These are phyloP conservation scores for Raphanus hybrid DNA, from an alignment of 441 rosid genomes.

Conservation along the genomic window DNA sequence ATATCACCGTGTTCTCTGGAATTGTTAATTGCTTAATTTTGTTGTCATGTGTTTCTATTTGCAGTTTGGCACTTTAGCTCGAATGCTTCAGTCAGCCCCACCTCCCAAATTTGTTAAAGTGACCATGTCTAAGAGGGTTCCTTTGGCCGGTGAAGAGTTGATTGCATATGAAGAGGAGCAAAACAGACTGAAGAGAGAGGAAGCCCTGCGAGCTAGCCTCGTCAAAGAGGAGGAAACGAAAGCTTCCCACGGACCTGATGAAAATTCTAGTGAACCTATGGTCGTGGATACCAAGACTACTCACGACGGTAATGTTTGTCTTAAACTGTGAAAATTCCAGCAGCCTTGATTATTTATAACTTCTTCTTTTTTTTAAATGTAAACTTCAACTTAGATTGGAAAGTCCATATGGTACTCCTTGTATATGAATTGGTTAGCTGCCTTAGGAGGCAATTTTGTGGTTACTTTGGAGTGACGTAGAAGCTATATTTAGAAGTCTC, in stretches of 20 bases:
- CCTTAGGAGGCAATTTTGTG: slow-evolving; percentile 14
- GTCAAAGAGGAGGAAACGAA: slow-evolving; percentile 88
- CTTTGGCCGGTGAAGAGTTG: slow-evolving; percentile 96
- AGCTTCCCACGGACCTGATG: slow-evolving; percentile 60
- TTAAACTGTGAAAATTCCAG: not conserved
- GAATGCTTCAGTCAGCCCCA: slow-evolving; percentile 98
- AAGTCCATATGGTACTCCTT: not conserved
- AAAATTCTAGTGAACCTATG: slow-evolving; percentile 78
- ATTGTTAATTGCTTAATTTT: slow-evolving; percentile 1
- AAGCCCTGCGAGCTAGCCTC: slow-evolving; percentile 84
- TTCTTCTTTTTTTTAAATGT: not conserved
- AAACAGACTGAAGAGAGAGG: slow-evolving; percentile 83
- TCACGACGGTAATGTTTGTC: slow-evolving; percentile 65
- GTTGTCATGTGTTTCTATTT: slow-evolving; percentile 37
- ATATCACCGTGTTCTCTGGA: not conserved
- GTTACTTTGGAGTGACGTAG: not conserved
- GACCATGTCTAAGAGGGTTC: slow-evolving; percentile 91
- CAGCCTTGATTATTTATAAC: slow-evolving; percentile 21
- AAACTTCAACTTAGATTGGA: slow-evolving; percentile 14
- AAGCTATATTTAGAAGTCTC: slow-evolving; percentile 21
- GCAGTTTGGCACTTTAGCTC: slow-evolving; percentile 95
- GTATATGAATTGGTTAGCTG: slow-evolving; percentile 28
- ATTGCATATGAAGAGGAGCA: slow-evolving; percentile 97
- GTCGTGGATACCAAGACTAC: slow-evolving; percentile 63
- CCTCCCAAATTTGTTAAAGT: slow-evolving; percentile 99